A percentile compares a stretch with the other conserved stretches of the same genome.
phyloP scores from a whole-genome alignment of 2,329 filamentous ascomycete species.

The Dactylellina haptotyla region DNA sequence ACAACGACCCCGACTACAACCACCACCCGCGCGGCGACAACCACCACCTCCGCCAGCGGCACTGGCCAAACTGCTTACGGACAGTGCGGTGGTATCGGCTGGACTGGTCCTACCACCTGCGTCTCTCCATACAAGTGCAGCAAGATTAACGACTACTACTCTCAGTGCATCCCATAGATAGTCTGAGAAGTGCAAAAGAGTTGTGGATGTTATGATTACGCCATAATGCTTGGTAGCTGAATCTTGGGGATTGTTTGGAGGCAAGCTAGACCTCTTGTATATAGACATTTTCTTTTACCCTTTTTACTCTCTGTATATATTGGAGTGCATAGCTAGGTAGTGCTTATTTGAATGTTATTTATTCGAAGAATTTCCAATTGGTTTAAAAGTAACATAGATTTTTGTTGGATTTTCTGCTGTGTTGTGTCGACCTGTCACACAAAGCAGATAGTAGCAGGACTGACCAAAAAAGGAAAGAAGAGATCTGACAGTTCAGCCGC shows the following conservation, averaged over 20 bases:
- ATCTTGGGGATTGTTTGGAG: no score
- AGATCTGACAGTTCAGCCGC: no score
- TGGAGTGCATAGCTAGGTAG: neutral
- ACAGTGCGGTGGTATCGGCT: constrained; percentile 51
- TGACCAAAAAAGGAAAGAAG: no score
- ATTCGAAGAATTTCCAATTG: neutral
- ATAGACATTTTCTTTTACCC: neutral
- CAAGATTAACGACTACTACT: constrained; percentile 39
- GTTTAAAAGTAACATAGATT: neutral
- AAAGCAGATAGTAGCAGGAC: no score
- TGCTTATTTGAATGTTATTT: neutral
- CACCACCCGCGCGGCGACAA: constrained; percentile 16
- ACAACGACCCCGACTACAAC: neutral
- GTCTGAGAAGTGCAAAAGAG: neutral
- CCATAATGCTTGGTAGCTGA: no score
- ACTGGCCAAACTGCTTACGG: constrained; percentile 19
- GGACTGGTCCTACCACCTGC: constrained; percentile 43
- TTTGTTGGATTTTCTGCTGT: no score
- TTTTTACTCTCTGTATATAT: neutral
- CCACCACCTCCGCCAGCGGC: constrained; percentile 8
- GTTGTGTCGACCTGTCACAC: no score
- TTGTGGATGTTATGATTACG: no score
- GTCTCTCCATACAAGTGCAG: constrained; percentile 33
- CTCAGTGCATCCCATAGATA: constrained; percentile 33
- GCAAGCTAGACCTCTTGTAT: neutral